phyloP scores from a whole-genome alignment of 441 rosid genomes.

The Gossypium lobatum region DNA sequence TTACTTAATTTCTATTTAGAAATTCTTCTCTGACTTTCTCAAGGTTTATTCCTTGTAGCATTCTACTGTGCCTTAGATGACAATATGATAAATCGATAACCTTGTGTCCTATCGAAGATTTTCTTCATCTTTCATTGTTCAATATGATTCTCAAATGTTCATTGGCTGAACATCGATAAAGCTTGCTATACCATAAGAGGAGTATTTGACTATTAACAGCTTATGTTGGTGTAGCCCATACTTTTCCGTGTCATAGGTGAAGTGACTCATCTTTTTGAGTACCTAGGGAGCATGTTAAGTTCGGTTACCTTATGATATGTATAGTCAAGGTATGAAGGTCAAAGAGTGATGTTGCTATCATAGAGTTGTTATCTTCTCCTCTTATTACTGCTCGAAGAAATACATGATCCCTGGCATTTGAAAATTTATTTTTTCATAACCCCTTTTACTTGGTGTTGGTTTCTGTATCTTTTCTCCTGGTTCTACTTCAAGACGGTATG shows the following conservation, averaged over 20 bases:
- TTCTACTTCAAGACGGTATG: not conserved
- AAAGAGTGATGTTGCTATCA: not conserved
- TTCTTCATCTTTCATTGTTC: constrained; percentile 2
- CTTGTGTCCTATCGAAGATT: not conserved
- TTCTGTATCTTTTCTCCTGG: not conserved
- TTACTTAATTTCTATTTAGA: not conserved
- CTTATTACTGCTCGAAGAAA: not conserved
- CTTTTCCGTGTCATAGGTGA: not conserved
- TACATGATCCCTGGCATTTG: not conserved
- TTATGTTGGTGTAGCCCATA: not conserved
- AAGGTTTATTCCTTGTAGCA: not conserved
- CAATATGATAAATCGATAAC: not conserved
- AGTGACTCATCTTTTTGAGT: not conserved
- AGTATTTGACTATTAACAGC: not conserved
- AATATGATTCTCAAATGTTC: not conserved
- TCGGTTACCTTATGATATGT: not conserved
- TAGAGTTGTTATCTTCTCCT: not conserved
- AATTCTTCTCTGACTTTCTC: not conserved
- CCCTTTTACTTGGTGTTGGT: not conserved
- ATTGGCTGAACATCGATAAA: not conserved
- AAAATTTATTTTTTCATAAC: not conserved
- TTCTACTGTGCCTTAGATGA: not conserved
- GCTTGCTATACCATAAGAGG: not conserved
- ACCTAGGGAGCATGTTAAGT: not conserved
- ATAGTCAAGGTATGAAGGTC: not conserved